phyloP scores from a whole-genome alignment of 2,329 filamentous ascomycete genomes.

The Nothophaeocryptopus gaeumannii region DNA sequence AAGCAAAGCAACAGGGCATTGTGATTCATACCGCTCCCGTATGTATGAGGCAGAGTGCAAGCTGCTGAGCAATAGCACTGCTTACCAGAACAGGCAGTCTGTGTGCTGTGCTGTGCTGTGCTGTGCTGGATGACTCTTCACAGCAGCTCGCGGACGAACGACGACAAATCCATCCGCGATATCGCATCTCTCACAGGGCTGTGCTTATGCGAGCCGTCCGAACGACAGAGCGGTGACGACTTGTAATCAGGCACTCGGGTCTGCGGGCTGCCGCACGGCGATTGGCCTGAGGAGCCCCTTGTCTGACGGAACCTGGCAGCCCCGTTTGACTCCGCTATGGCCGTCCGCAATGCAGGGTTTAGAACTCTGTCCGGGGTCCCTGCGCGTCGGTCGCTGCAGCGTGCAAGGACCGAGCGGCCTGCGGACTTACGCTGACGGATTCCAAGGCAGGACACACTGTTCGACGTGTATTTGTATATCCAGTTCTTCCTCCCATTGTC shows the following conservation, averaged over 20 bases:
- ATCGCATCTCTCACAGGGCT: too few species aligned
- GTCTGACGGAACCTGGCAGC: constrained; percentile 6
- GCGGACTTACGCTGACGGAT: constrained; percentile 8
- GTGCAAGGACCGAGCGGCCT: constrained; percentile 4
- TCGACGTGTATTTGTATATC: constrained; percentile 12
- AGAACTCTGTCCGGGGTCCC: constrained; percentile 1
- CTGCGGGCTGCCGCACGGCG: constrained; percentile 10
- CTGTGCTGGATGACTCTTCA: constrained; percentile 5
- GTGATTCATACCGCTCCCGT: constrained; percentile 9
- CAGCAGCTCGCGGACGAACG: background rate
- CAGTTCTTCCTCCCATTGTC: constrained; percentile 4
- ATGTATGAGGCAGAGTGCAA: constrained; percentile 9
- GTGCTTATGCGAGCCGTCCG: constrained; percentile 11
- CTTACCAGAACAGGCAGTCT: background rate
- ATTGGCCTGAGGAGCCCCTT: constrained; percentile 15
- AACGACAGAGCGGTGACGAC: constrained; percentile 7
- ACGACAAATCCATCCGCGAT: background rate
- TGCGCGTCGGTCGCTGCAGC: constrained; percentile 1
- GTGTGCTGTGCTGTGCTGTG: too few species aligned
- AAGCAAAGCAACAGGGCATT: background rate
- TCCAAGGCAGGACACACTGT: constrained; percentile 13
- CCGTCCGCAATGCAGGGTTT: constrained; percentile 5
- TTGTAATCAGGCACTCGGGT: constrained; percentile 12
- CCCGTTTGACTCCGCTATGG: too few species aligned
- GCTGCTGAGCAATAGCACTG: background rate